These are phyloP conservation scores for Trypanosoma congolense DNA, from an alignment of 208 protist genomes.

Conservation along the genomic window DNA sequence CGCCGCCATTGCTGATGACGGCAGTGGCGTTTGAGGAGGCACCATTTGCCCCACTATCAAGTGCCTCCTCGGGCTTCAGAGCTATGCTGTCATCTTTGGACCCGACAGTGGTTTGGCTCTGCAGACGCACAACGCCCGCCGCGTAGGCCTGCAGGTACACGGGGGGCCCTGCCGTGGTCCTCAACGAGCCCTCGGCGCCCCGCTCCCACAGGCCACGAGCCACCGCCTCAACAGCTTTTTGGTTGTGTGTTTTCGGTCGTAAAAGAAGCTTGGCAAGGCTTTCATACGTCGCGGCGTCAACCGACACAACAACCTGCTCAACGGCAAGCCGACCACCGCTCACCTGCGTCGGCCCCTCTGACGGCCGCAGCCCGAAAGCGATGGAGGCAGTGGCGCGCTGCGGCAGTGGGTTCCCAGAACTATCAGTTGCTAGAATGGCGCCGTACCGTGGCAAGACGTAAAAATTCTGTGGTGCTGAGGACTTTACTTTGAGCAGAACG, in stretches of 20 bases:
- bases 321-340: conserved; percentile 64
- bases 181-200: conserved; percentile 27
- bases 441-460: conserved; percentile 78
- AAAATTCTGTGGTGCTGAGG: conserved; percentile 63
- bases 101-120: too few species aligned
- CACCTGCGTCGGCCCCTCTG: conserved; percentile 4
- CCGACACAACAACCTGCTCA: conserved; percentile 53
- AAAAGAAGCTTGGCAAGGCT: conserved; percentile 25
- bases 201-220: conserved; percentile 55
- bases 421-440: conserved; percentile 44
- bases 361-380: conserved; percentile 9
- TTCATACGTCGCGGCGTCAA: conserved; percentile 43
- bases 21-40: too few species aligned
- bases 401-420: conserved; percentile 15
- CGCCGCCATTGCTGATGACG: too few species aligned
- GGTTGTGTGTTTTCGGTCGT: background rate
- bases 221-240: conserved; percentile 7
- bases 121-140: conserved; percentile 24
- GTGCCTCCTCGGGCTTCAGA: too few species aligned
- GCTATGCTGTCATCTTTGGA: too few species aligned
- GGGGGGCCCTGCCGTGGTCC: conserved; percentile 6
- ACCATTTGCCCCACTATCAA: too few species aligned
- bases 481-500: conserved; percentile 80
- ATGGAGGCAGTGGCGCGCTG: background rate
- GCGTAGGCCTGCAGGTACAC: conserved; percentile 55